phyloP scores from a whole-genome alignment of 1,284 basidiomycete species.

The Papiliotrema nemorosa region DNA sequence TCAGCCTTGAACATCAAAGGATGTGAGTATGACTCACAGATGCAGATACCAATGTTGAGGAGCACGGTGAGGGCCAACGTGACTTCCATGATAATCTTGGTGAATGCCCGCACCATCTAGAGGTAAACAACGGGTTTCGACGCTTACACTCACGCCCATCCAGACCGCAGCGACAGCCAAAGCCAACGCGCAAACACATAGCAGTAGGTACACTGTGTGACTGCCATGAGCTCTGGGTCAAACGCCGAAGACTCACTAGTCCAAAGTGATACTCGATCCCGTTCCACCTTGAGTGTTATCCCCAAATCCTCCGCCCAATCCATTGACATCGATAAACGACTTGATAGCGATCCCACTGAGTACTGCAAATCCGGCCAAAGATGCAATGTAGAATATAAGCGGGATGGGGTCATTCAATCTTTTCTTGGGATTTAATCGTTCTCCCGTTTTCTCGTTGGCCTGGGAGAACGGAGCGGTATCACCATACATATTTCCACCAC shows the following conservation, averaged over 20 bases:
- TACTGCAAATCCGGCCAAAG: slow-evolving; percentile 65
- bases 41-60: slow-evolving; percentile 61
- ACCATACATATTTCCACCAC: slow-evolving; percentile 20
- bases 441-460: slow-evolving; percentile 54
- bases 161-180: slow-evolving; percentile 53
- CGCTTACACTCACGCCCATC: slow-evolving; percentile 25
- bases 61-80: slow-evolving; percentile 67
- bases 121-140: neutral
- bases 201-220: slow-evolving; percentile 64
- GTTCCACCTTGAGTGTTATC: slow-evolving; percentile 20
- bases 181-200: slow-evolving; percentile 62
- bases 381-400: slow-evolving; percentile 64
- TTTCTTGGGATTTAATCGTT: slow-evolving; percentile 65
- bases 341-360: slow-evolving; percentile 64
- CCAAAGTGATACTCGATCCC: slow-evolving; percentile 32
- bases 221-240: slow-evolving; percentile 12
- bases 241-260: slow-evolving; percentile 23
- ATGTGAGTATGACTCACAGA: slow-evolving; percentile 33
- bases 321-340: slow-evolving; percentile 62
- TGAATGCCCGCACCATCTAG: slow-evolving; percentile 66
- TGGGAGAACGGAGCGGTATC: slow-evolving; percentile 55
- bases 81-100: slow-evolving; percentile 73
- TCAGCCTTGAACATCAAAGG: slow-evolving; percentile 6
- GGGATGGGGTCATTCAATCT: slow-evolving; percentile 68
- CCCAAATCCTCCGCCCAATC: slow-evolving; percentile 52